phyloP scores from a whole-genome alignment of 176 grass and related monocot genomes.

The Hordeum marinum region DNA sequence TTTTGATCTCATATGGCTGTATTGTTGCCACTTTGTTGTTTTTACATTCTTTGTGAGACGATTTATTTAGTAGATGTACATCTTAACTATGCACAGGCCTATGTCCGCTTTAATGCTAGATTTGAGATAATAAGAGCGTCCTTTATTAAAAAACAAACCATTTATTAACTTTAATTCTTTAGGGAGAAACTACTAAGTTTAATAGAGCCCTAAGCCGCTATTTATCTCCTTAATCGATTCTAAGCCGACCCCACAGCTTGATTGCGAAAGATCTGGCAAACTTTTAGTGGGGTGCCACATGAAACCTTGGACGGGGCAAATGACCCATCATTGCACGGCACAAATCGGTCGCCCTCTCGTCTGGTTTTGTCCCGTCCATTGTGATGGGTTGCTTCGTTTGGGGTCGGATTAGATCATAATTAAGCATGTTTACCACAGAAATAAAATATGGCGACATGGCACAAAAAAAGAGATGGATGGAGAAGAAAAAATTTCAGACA shows the following conservation, averaged over 20 bases:
- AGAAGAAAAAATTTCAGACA: neutral
- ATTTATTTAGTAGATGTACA: too few species aligned
- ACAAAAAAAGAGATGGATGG: neutral
- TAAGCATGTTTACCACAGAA: constrained; percentile 20
- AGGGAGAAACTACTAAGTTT: too few species aligned
- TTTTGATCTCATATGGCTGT: too few species aligned
- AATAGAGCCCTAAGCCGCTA: neutral
- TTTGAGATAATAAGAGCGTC: too few species aligned
- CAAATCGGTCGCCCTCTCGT: neutral
- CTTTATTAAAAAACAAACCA: too few species aligned
- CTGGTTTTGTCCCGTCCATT: neutral
- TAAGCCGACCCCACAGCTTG: neutral
- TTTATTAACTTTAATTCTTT: too few species aligned
- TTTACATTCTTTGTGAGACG: too few species aligned
- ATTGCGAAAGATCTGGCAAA: constrained; percentile 29
- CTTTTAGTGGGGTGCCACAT: constrained; percentile 19
- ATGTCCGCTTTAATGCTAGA: too few species aligned
- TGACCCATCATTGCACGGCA: constrained; percentile 19
- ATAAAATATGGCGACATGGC: neutral
- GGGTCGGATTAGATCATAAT: constrained; percentile 9
- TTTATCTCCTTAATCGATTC: neutral
- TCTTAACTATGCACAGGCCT: too few species aligned
- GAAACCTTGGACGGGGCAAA: constrained; percentile 10
- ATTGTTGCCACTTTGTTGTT: too few species aligned
- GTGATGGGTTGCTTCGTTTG: neutral